Evolutionary conservation across 2,329 filamentous ascomycete genomes (phyloP), one percentile per base, ranked within the genome.

Genomic region (Aspergillus felis): DNA sequence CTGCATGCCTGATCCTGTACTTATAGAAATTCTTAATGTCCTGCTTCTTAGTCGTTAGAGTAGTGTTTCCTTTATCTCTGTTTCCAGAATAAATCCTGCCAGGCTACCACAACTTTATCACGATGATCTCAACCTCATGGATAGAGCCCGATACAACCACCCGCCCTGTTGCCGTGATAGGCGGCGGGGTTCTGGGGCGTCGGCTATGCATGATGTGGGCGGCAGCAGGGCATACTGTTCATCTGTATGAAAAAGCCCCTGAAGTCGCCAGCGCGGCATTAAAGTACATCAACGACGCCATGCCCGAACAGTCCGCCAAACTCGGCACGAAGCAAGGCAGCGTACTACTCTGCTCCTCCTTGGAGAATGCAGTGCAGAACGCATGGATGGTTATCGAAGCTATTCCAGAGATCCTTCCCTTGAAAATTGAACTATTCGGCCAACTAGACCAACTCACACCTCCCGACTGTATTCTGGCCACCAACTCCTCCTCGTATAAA

Each of bases 301-400:
- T 59, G 50, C 53, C 38, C 6, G 10, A 44, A 12, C 64, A 66
- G 54, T 60, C 63, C 25, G 20, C 41, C 12, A 61, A 64, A 48
- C 53, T 61, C 44, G 56, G 60, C 60, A 65, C 59, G 0, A 44
- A 51, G 4, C 50, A 55, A 27, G 57, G 42, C 14, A 24, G 5
- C 4, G 44, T 24, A 27, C 22, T 24, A 12, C n/a, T 24, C 8
- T 22, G 10, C 4, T 14, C 9, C 9, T 47, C 44, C 0, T 2
- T 83, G 1, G 57, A 70, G 6, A 52, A 61, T 0, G 77, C 80
- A 0, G 76, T 83, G 3, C 55, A 66, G 0, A 67, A 79, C 44
- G 76, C 80, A 1, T 85, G 79, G 82, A 71, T 83, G 3, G 78
- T 82, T 12, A 76, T 83, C 58, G 82, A 83, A 65, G 79, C 76